Conservation (phyloP, 108 stramenopile species). For the Cylindrotheca fusiformis region DNA sequence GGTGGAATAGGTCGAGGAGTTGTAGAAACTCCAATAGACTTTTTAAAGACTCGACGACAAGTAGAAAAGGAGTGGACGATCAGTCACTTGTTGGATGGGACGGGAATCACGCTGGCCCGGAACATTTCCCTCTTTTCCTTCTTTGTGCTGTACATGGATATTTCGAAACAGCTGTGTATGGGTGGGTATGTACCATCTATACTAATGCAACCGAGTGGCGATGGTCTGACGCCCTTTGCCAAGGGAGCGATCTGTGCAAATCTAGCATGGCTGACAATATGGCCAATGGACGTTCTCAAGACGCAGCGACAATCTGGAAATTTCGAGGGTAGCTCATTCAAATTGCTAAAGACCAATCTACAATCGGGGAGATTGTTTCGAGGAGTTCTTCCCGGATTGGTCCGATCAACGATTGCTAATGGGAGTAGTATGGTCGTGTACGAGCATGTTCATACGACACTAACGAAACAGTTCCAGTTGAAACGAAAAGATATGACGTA, state of each 20-base stretch:
- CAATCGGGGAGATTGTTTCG: conserved; percentile 55
- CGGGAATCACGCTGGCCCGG: conserved; percentile 63
- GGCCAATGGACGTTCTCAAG: conserved; percentile 84
- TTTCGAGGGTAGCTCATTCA: conserved; percentile 28
- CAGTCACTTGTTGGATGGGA: conserved; percentile 62
- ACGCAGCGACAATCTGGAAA: conserved; percentile 71
- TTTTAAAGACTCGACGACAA: conserved; percentile 77
- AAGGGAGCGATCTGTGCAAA: conserved; percentile 82
- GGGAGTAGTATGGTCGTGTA: conserved; percentile 83
- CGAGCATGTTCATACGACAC: conserved; percentile 32
- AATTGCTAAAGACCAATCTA: conserved; percentile 49
- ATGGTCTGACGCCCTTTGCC: conserved; percentile 49
- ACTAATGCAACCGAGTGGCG: conserved; percentile 16
- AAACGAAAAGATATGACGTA: conserved; percentile 34
- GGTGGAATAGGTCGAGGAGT: conserved; percentile 80
- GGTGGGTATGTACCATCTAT: conserved; percentile 24
- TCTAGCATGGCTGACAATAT: conserved; percentile 78
- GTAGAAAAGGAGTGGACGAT: conserved; percentile 51
- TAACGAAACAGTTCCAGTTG: conserved; percentile 22
- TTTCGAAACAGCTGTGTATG: conserved; percentile 53
- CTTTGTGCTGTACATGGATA: conserved; percentile 79
- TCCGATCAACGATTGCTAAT: conserved; percentile 68
- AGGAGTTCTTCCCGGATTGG: conserved; percentile 68
- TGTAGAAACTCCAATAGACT: conserved; percentile 81
- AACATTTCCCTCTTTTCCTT: conserved; percentile 65